Evolutionary conservation across 148 eudicot genomes (phyloP).

Genomic region (Tetragonia tetragonoides): DNA sequence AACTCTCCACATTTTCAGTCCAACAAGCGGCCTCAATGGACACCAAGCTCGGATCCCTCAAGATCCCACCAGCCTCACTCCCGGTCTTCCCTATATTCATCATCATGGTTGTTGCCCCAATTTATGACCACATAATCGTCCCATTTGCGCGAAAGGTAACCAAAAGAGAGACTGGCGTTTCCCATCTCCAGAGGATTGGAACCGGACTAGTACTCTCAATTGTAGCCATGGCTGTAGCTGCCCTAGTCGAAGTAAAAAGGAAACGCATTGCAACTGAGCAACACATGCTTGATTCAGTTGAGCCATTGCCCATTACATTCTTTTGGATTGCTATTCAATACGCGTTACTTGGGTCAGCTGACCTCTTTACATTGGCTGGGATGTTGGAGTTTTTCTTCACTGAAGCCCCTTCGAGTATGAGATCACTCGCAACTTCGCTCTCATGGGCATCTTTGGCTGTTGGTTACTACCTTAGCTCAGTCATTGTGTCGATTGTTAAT

Average conservation of each 20-base stretch:
- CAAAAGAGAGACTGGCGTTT: conserved; percentile 63
- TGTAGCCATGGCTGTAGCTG: conserved; percentile 66
- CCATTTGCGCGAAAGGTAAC: conserved; percentile 62
- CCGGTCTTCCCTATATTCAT: conserved; percentile 71
- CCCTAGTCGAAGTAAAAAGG: conserved; percentile 60
- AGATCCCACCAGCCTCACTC: conserved; percentile 76
- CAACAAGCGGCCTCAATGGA: conserved; percentile 81
- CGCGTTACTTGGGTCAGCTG: conserved; percentile 67
- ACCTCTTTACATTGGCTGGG: conserved; percentile 71
- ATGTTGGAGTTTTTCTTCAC: conserved; percentile 76
- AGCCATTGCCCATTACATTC: conserved; percentile 55
- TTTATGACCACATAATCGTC: conserved; percentile 59
- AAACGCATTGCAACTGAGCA: conserved; percentile 39
- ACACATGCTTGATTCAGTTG: conserved; percentile 23
- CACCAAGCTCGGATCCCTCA: conserved; percentile 62
- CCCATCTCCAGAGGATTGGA: conserved; percentile 75
- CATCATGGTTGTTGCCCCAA: conserved; percentile 70
- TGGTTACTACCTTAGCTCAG: conserved; percentile 70
- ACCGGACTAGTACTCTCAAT: conserved; percentile 59
- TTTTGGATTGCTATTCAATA: conserved; percentile 77
- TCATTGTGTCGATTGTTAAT: conserved; percentile 54
- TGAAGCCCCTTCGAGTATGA: conserved; percentile 67
- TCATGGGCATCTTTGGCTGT: conserved; percentile 69
- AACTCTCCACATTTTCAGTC: conserved; percentile 85
- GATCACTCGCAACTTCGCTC: conserved; percentile 69